These are phyloP conservation scores for Salicornia ramosissima DNA, from an alignment of 148 eudicot species.

Conservation along the genomic window DNA sequence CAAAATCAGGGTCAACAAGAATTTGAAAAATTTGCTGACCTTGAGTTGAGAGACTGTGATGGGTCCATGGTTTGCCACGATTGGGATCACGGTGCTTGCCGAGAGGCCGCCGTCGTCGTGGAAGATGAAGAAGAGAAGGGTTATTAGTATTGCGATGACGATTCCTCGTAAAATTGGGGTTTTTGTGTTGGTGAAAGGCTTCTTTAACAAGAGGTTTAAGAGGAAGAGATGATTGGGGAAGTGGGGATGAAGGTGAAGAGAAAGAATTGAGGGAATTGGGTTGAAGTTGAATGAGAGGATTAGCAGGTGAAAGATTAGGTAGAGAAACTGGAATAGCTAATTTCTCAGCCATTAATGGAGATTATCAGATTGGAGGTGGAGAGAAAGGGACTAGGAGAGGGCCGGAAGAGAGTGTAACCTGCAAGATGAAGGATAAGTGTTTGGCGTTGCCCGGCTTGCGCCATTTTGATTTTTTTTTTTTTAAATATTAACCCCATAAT, in stretches of 20 bases:
- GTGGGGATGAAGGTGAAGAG: conserved; percentile 1
- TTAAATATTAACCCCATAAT: too few species aligned
- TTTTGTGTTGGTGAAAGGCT: conserved; percentile 26
- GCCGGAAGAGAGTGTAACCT: conserved; percentile 4
- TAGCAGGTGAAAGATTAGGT: conserved; percentile 53
- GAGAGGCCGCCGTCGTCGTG: conserved; percentile 45
- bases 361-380: conserved; percentile 1
- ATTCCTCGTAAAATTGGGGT: conserved; percentile 16
- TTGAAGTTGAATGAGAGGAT: conserved; percentile 44
- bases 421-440: neutral
- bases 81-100: conserved; percentile 66
- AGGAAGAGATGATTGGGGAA: conserved; percentile 24
- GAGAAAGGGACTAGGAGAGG: conserved; percentile 1
- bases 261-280: conserved; percentile 21
- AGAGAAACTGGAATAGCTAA: conserved; percentile 49
- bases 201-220: conserved; percentile 41
- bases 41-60: conserved; percentile 49
- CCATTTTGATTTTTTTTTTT: neutral
- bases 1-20: conserved; percentile 43
- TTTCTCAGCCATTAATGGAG: conserved; percentile 58
- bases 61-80: conserved; percentile 77
- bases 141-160: conserved; percentile 12
- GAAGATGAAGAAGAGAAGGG: conserved; percentile 21
- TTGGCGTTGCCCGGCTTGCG: neutral
- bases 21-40: conserved; percentile 54